Evolutionary conservation across 169 alveolate species (phyloP).

Genomic region (Eimeria maxima): DNA sequence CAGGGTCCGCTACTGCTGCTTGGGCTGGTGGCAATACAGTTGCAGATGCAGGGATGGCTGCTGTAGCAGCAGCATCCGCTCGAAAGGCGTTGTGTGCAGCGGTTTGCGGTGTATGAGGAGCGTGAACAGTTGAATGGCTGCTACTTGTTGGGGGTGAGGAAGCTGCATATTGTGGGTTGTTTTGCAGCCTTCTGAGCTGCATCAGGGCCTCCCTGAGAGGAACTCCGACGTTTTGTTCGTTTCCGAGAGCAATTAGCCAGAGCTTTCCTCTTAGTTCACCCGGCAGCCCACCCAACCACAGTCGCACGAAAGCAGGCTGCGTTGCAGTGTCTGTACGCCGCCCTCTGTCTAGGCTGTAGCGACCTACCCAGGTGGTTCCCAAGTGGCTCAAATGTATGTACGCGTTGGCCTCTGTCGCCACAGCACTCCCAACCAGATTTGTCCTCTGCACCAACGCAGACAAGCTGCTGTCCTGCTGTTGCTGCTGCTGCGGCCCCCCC

Average conservation of each 20-base stretch:
- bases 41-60: too few species aligned
- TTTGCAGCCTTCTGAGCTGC: not conserved
- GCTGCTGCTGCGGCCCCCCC: not conserved
- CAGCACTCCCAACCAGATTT: not conserved
- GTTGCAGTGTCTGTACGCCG: conserved; percentile 61
- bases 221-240: conserved; percentile 52
- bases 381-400: conserved; percentile 56
- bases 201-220: conserved; percentile 18
- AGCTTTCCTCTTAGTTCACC: conserved; percentile 66
- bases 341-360: conserved; percentile 61
- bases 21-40: not conserved
- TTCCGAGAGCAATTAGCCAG: conserved; percentile 80
- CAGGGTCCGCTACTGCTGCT: conserved; percentile 15
- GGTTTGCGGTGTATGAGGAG: not conserved
- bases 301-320: conserved; percentile 36
- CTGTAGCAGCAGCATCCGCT: too few species aligned
- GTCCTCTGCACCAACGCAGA: conserved; percentile 32
- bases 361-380: conserved; percentile 37
- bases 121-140: not conserved
- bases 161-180: not conserved
- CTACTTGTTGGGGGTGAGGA: not conserved
- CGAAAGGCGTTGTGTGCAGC: not conserved
- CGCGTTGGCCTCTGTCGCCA: conserved; percentile 32
- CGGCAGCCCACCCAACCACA: conserved; percentile 76
- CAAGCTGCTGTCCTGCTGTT: not conserved